These are phyloP conservation scores for Collybiopsis luxurians DNA, from an alignment of 768 basidiomycete genomes.

Conservation along the genomic window DNA sequence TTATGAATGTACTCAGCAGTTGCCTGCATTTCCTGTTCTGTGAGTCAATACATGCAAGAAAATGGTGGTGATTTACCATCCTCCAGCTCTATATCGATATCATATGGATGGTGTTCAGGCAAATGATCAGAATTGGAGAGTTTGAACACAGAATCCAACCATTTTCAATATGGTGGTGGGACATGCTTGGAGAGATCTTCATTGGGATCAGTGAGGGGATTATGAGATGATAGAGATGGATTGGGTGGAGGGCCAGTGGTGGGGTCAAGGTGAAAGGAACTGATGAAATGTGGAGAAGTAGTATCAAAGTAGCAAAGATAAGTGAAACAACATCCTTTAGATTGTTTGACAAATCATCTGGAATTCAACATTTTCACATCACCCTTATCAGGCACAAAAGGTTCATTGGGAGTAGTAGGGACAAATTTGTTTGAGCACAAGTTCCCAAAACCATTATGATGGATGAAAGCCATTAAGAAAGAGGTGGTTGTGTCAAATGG, in stretches of 20 bases:
- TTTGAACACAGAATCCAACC: too few species aligned
- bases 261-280: too few species aligned
- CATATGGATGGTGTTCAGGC: too few species aligned
- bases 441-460: neutral
- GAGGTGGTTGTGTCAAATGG: neutral
- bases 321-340: neutral
- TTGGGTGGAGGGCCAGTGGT: too few species aligned
- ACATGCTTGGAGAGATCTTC: too few species aligned
- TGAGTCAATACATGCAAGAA: constrained; percentile 31
- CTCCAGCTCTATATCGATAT: constrained; percentile 31
- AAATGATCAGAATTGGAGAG: too few species aligned
- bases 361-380: neutral
- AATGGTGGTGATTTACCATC: constrained; percentile 29
- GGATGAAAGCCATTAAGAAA: neutral
- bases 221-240: too few species aligned
- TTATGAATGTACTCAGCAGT: constrained; percentile 22
- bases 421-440: neutral
- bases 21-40: constrained; percentile 17
- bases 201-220: too few species aligned
- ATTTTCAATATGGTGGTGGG: too few species aligned
- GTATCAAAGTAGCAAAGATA: neutral
- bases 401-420: too few species aligned
- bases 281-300: too few species aligned
- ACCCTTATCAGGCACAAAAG: neutral
- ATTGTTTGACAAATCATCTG: neutral